These are phyloP conservation scores for Pythium utonaiense DNA, from an alignment of 352 stramenopile species.

Conservation along the genomic window DNA sequence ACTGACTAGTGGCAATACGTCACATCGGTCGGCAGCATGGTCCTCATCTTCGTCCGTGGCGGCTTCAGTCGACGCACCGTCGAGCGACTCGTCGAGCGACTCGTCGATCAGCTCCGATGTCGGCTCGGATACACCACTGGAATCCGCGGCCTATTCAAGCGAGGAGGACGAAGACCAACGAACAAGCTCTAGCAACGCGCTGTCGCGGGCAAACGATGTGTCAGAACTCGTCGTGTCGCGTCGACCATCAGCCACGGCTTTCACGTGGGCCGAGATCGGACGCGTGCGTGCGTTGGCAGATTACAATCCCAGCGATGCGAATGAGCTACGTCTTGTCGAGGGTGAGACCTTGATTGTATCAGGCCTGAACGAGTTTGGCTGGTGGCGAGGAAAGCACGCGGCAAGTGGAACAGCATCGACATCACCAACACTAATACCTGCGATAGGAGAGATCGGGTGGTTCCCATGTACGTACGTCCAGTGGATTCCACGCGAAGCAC, in stretches of 20 bases:
- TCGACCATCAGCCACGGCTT: conserved; percentile 5
- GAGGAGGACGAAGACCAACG: conserved; percentile 8
- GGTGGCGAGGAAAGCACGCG: conserved; percentile 31
- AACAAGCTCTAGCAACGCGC: not conserved
- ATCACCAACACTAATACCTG: not conserved
- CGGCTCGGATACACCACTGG: not conserved
- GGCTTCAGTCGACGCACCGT: not conserved
- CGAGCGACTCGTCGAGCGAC: not conserved
- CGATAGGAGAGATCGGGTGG: conserved; percentile 23
- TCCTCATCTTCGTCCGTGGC: not conserved
- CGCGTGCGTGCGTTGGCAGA: conserved; percentile 33
- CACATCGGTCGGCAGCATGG: not conserved
- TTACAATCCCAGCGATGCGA: conserved; percentile 27
- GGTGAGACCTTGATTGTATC: conserved; percentile 30
- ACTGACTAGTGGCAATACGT: not conserved
- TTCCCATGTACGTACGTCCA: conserved; percentile 56
- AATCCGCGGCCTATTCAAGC: conserved; percentile 19
- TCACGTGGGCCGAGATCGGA: conserved; percentile 10
- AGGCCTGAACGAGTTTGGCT: conserved; percentile 39
- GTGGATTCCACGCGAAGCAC: conserved; percentile 17
- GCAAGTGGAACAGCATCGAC: no score
- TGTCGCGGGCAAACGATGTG: not conserved
- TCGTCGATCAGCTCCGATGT: not conserved
- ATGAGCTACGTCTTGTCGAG: conserved; percentile 29
- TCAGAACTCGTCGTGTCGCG: not conserved